phyloP scores from a whole-genome alignment of 805 yeast species.

The Wickerhamomyces chambardii region DNA sequence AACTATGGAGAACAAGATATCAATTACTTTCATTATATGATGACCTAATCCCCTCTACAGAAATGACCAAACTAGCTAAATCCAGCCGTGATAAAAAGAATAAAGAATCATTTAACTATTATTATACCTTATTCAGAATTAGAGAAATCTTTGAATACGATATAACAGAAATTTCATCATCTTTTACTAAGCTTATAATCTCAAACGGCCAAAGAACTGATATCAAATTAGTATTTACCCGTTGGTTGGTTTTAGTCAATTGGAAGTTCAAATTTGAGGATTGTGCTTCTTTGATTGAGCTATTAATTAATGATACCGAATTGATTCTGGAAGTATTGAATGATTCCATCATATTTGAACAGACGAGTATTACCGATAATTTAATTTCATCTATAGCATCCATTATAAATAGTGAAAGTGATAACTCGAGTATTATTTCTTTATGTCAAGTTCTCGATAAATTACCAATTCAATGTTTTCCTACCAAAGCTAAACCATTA shows the following conservation, averaged over 20 bases:
- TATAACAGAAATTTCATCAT: slow-evolving; percentile 6
- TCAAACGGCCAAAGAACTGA: slow-evolving; percentile 5
- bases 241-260: slow-evolving; percentile 49
- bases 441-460: slow-evolving; percentile 2
- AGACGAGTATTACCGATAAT: slow-evolving; percentile 24
- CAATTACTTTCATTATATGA: slow-evolving; percentile 40
- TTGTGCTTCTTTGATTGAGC: slow-evolving; percentile 19
- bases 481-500: slow-evolving; percentile 24
- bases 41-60: slow-evolving; percentile 16
- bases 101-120: slow-evolving; percentile 7
- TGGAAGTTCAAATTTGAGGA: slow-evolving; percentile 20
- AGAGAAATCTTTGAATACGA: slow-evolving; percentile 33
- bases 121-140: slow-evolving; percentile 36
- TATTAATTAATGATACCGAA: slow-evolving; percentile 16
- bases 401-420: no score
- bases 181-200: slow-evolving; percentile 18
- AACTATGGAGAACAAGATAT: slow-evolving; percentile 37
- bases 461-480: slow-evolving; percentile 43
- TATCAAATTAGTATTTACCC: slow-evolving; percentile 23
- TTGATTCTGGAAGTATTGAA: slow-evolving; percentile 22
- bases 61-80: slow-evolving; percentile 1
- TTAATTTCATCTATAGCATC: slow-evolving; percentile 9
- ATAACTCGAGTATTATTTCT: no score
- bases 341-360: slow-evolving; percentile 38
- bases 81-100: slow-evolving; percentile 1